phyloP scores from a whole-genome alignment of 2,329 filamentous ascomycete species.

The Verticillium dahliae region DNA sequence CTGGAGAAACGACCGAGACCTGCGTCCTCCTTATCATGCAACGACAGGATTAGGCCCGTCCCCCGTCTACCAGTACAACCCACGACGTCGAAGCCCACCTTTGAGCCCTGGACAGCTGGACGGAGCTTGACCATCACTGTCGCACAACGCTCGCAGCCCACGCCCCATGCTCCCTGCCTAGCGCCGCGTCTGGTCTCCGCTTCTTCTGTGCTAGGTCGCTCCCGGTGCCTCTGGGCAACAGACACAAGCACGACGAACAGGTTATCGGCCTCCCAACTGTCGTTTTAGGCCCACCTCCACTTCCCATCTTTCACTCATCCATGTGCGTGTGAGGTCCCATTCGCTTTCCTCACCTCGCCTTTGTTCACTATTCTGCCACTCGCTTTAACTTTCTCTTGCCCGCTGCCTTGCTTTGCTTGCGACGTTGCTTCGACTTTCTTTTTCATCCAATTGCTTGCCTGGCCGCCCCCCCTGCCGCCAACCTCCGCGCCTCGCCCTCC shows the following conservation, averaged over 20 bases:
- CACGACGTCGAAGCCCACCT: too few species aligned
- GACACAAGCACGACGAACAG: neutral
- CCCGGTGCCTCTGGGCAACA: neutral
- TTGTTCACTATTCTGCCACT: neutral
- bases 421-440: constrained; percentile 1
- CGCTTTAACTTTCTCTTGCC: neutral
- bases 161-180: neutral
- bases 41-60: neutral
- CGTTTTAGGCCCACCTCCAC: neutral
- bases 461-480: neutral
- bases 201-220: constrained; percentile 1
- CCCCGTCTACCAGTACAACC: neutral
- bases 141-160: neutral
- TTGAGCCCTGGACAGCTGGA: neutral
- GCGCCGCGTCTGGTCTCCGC: neutral
- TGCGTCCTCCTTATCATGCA: neutral
- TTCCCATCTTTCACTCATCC: constrained; percentile 1
- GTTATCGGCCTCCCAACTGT: neutral
- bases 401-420: constrained; percentile 1
- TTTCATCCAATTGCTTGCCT: neutral
- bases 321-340: neutral
- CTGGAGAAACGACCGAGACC: neutral
- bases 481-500: neutral
- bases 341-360: constrained; percentile 1
- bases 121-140: neutral